These are phyloP conservation scores for Phylloporus rhodoxanthus DNA, from an alignment of 768 basidiomycete species.

Conservation along the genomic window DNA sequence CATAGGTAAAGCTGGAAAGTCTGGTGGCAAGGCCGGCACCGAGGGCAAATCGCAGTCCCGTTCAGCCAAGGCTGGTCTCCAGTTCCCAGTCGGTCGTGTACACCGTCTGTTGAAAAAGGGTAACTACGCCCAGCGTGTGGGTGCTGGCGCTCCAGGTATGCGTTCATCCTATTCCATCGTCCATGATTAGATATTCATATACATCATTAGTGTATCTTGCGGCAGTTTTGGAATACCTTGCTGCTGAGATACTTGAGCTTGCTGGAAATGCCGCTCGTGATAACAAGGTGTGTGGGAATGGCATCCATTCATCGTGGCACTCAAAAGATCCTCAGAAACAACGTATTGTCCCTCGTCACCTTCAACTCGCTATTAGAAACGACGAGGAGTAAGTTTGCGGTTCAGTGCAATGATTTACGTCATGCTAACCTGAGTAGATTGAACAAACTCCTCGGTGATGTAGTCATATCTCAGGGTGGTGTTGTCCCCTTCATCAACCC, in stretches of 20 bases:
- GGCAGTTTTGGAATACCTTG: slow-evolving; percentile 86
- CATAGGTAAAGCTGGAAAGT: slow-evolving; percentile 46
- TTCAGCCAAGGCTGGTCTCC: slow-evolving; percentile 68
- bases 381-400: slow-evolving; percentile 63
- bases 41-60: slow-evolving; percentile 60
- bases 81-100: slow-evolving; percentile 90
- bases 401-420: background rate
- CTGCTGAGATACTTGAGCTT: slow-evolving; percentile 89
- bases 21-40: slow-evolving; percentile 44
- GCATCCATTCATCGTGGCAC: background rate
- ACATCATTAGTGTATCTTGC: slow-evolving; percentile 68
- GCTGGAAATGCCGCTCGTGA: slow-evolving; percentile 70
- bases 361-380: slow-evolving; percentile 89
- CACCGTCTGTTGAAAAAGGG: slow-evolving; percentile 85
- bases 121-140: slow-evolving; percentile 84
- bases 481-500: slow-evolving; percentile 65
- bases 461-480: slow-evolving; percentile 90
- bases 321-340: slow-evolving; percentile 50
- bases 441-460: slow-evolving; percentile 76
- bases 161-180: slow-evolving; percentile 7
- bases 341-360: slow-evolving; percentile 90
- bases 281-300: slow-evolving; percentile 22
- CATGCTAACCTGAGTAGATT: slow-evolving; percentile 36
- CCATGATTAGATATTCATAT: background rate
- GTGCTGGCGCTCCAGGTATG: slow-evolving; percentile 79